Evolutionary conservation across 1,139 yeast species (phyloP), one percentile per base, ranked within the genome.

Genomic region (Zygotorulaspora mrakii): DNA sequence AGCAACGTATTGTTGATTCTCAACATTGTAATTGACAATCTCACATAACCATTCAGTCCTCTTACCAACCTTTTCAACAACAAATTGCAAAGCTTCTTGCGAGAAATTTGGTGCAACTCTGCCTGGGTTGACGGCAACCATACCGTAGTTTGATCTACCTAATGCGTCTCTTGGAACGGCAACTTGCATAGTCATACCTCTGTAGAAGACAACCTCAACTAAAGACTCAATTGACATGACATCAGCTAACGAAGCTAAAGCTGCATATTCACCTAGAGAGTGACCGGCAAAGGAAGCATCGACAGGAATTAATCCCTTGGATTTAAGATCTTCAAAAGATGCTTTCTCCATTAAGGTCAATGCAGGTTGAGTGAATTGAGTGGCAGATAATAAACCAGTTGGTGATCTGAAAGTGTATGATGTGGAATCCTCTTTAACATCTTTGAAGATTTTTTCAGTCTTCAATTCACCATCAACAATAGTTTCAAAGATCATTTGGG

Each of bases 181-280:
- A 52, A 91, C 98, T 75, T 91, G 98, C 98, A 91, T 91, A 35
- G 99, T 91, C 98, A 91, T 91, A 77, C 99, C 99, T 74, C 99
- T 82, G 77, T 91, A 94, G 77, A 91, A 91, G 34, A 91, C 98
- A 66, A 91, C 96, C 66, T 91, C 99, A 43, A 91, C 98, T 57
- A 91, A 76, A 7, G 95, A 84, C 71, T 94, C 98, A 59, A 94
- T 89, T 42, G 98, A 96, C 97, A 91, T 89, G 45, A 94, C 97
- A 64, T 91, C 95, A 43, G 96, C 98, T 62, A 91, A 76, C 17
- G 98, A 89, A 22, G 97, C 87, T 61, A 91, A 76, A 17, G 99
- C 97, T 54, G 96, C 91, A 68, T 91, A 91, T 69, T 91, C 99
- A 72, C 99, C 99, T 56, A 91, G 79, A 11, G 98, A 94, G 74